A percentile compares a stretch with the other conserved stretches of the same genome.
phyloP scores from a whole-genome alignment of 345 rosid genomes.

The Aethionema arabicum region DNA sequence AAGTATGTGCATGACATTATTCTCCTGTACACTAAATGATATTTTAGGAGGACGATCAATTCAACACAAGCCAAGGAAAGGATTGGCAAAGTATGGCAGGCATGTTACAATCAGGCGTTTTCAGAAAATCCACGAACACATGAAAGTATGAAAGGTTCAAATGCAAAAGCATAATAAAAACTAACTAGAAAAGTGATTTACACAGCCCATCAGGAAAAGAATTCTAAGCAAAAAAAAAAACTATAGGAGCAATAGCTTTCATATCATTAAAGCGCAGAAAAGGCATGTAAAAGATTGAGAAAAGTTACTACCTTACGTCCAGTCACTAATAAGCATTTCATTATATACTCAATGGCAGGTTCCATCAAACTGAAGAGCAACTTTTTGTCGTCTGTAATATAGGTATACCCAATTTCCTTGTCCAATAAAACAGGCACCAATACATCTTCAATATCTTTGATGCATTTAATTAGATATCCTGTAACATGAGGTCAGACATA shows the following conservation, averaged over 20 bases:
- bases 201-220: neutral
- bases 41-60: conserved; percentile 41
- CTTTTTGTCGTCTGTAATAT: conserved; percentile 45
- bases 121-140: conserved; percentile 5
- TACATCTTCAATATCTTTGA: conserved; percentile 56
- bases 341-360: conserved; percentile 69
- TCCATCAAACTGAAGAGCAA: conserved; percentile 69
- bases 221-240: neutral
- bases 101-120: conserved; percentile 4
- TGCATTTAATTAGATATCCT: conserved; percentile 62
- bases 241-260: conserved; percentile 3
- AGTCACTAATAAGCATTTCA: conserved; percentile 64
- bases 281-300: conserved; percentile 3
- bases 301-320: conserved; percentile 62
- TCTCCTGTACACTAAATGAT: conserved; percentile 35
- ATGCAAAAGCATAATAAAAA: neutral
- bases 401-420: conserved; percentile 41
- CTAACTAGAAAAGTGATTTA: neutral
- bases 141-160: neutral
- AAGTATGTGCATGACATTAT: conserved; percentile 47
- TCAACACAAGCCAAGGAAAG: conserved; percentile 30
- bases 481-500: conserved; percentile 33
- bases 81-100: neutral
- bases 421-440: conserved; percentile 47
- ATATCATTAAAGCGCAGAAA: too few species aligned